Evolutionary conservation across 2,329 filamentous ascomycete genomes (phyloP), one percentile per base, ranked within the genome.

Genomic region (Trichoderma brevicompactum): DNA sequence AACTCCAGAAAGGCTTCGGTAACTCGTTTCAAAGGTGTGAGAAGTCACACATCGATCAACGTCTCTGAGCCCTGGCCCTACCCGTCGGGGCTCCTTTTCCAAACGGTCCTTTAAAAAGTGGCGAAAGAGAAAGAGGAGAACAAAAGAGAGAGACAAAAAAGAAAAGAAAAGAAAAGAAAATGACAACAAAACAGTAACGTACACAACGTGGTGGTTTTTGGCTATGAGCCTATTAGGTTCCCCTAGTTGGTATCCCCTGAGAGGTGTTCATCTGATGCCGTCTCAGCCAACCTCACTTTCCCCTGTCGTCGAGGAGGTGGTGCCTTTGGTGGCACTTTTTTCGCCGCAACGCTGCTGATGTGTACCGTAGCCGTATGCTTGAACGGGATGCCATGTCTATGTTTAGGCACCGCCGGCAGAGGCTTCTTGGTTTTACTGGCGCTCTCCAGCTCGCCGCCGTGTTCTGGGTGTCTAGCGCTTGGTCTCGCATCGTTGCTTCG

Each of bases 341-440:
- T 82, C 15, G 63, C 15, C 32, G 62, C 23, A 36, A 68, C 66
- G 1, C 73, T 74, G 46, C 75, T 76, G 38, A 70, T 54, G 38
- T 73, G 71, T 17, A 71, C 34, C 50, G 71, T 77, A 40, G 73
- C 71, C 62, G 74, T 72, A 36, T 77, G 77, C 10, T 76, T 70
- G 54, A 80, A 77, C 2, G 82, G 82, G 5, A 79, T 74, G 7
- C 85, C 85, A 65, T 87, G 85, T 2, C 83, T 79, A 67, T 87
- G 85, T 70, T 78, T 85, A 2, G 85, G 85, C 19, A 88, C 83
- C 53, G 80, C 81, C 2, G 85, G 85, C 5, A 85, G 74, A 2
- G 79, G 78, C 69, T 81, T 85, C 72, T 81, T 84, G 48, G 38
- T 10, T 44, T 17, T 54, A 7, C 78, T 70, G 65, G 75, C 78